Base-by-base conservation (phyloP, 1,139 yeast species). In the Zygoascus sp. region DNA sequence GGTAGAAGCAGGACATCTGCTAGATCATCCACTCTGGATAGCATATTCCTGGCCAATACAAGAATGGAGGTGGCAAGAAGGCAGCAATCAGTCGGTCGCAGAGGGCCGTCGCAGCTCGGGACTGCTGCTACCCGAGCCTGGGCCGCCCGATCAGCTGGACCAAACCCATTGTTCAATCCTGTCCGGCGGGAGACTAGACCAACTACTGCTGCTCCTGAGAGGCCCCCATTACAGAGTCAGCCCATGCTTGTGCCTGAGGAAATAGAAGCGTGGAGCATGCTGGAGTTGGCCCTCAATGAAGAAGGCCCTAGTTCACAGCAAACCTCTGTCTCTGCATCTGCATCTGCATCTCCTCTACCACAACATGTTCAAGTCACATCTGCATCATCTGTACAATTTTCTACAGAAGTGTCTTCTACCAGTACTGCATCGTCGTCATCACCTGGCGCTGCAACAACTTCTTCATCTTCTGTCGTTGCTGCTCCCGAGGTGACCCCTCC, bases 251-350 rank as follows among this genome's bases (percentile, higher is more conserved):
- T 60, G 8, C 56, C 58, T 4, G 66, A 62, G 23, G 65, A 61
- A 42, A 49, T 50, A 6, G 57, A 57, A 44, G 65, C 68, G 2
- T 64, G 68, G 68, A 55, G 53, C 17, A 54, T 62, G 59, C 51
- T 63, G 15, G 67, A 61, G 40, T 56, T 50, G 38, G 66, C 64
- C 13, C 38, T 47, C 38, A 36, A 37, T 10, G 39, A 35, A 17
- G 8, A 21, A n/a, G 25, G 27, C n/a, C 39, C 13, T 32, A 17
- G 10, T 8, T 9, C 16, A 13, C 19, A 13, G 5, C 16, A 32
- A n/a, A 4, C 35, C 9, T 8, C 17, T 23, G 7, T 10, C 10
- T 7, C 10, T 23, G 9, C 27, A 23, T 7, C 9, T 23, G 27
- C 7, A 7, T 7, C 7, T 23, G 27, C 27, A 7, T 23, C 27